phyloP scores from a whole-genome alignment of 1,284 basidiomycete genomes.

The Sanguinoderma infundibulare region DNA sequence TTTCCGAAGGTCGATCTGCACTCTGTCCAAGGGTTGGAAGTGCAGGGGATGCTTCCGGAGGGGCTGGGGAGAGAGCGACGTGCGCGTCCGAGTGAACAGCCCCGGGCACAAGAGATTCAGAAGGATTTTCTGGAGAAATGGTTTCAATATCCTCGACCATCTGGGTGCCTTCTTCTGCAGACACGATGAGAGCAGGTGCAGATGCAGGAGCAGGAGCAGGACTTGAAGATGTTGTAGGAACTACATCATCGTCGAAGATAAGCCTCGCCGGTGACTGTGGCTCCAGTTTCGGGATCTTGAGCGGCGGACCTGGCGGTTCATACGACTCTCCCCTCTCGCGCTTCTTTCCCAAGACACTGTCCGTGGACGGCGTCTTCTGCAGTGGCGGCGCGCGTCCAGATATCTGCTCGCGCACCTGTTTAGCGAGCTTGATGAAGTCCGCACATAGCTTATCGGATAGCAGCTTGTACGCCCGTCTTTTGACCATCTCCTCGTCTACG shows the following conservation, averaged over 20 bases:
- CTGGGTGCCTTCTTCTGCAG: neutral
- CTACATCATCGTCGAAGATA: conserved; percentile 4
- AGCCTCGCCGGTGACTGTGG: neutral
- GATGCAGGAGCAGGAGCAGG: neutral
- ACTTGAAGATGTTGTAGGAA: neutral
- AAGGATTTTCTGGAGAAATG: neutral
- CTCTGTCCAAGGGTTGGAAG: neutral
- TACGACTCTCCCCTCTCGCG: neutral
- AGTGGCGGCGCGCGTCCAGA: conserved; percentile 5
- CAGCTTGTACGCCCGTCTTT: conserved; percentile 19
- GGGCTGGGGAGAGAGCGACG: neutral
- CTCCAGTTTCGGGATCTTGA: neutral
- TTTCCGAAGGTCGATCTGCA: neutral
- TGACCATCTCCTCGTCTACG: conserved; percentile 22
- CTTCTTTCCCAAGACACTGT: neutral
- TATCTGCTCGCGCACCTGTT: conserved; percentile 26
- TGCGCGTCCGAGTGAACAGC: neutral
- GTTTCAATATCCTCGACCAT: neutral
- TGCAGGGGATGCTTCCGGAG: neutral
- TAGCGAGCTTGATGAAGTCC: conserved; percentile 30
- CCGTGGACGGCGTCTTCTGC: neutral
- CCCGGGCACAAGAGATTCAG: neutral
- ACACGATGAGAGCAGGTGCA: no score
- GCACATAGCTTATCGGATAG: conserved; percentile 32
- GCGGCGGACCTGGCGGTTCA: neutral